Percentiles rank a stretch among this genome's conserved stretches.
Evolutionary conservation across 352 stramenopile species (phyloP).

Genomic region (Sclerospora graminicola): DNA sequence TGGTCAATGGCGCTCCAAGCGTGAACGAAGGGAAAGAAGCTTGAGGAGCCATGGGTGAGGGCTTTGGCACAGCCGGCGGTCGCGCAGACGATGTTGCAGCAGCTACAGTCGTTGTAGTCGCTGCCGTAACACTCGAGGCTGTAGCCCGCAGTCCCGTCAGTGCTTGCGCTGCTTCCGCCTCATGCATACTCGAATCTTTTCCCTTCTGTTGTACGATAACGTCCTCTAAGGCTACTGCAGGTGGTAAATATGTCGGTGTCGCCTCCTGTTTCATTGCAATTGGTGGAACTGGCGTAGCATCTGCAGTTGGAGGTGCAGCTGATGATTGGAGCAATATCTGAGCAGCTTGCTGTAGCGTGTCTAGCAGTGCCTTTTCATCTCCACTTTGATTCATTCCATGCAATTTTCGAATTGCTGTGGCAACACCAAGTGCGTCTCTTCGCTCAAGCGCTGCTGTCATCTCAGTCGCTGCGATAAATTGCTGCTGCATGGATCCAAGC

Average conservation of each 20-base stretch:
- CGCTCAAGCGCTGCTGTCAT: slow-evolving; percentile 31
- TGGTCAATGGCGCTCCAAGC: slow-evolving; percentile 28
- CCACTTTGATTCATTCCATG: slow-evolving; percentile 17
- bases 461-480: slow-evolving; percentile 27
- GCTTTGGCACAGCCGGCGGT: slow-evolving; percentile 16
- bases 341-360: slow-evolving; percentile 36
- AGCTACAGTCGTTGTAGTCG: slow-evolving; percentile 4
- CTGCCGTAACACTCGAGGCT: slow-evolving; percentile 6
- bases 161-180: slow-evolving; percentile 57
- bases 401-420: slow-evolving; percentile 28
- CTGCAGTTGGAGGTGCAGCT: not conserved
- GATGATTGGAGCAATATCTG: slow-evolving; percentile 16
- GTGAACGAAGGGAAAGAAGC: slow-evolving; percentile 24
- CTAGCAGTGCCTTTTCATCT: slow-evolving; percentile 16
- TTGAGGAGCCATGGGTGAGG: slow-evolving; percentile 13
- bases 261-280: slow-evolving; percentile 18
- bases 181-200: slow-evolving; percentile 31
- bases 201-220: slow-evolving; percentile 9
- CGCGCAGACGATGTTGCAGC: slow-evolving; percentile 11
- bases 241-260: not conserved
- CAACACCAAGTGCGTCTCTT: slow-evolving; percentile 27
- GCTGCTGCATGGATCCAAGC: slow-evolving; percentile 38
- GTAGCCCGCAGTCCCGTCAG: slow-evolving; percentile 52
- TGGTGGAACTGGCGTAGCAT: slow-evolving; percentile 2
- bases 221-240: not conserved